These are phyloP conservation scores for Botrytis deweyae DNA, from an alignment of 2,329 filamentous ascomycete species.

Conservation along the genomic window DNA sequence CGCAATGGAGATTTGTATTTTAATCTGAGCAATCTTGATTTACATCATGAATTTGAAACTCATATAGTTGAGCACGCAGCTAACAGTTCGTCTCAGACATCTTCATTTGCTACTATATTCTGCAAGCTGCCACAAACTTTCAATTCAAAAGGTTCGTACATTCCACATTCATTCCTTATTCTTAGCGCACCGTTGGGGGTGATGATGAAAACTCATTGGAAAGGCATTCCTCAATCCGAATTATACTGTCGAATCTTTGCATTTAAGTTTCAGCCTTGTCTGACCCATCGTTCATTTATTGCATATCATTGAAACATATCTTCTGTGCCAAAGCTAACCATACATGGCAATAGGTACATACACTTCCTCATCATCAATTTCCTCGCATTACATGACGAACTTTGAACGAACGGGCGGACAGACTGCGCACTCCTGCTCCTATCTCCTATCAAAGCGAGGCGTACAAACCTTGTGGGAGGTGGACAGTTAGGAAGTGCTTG, in stretches of 20 bases:
- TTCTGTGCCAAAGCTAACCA: constrained; percentile 20
- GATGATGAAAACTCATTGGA: constrained; percentile 40
- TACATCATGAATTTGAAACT: background rate
- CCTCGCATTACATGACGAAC: constrained; percentile 43
- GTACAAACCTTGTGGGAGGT: constrained; percentile 44
- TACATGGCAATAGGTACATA: constrained; percentile 38
- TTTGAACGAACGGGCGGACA: constrained; percentile 50
- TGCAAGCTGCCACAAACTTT: background rate
- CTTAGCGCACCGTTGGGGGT: constrained; percentile 30
- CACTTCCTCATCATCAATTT: constrained; percentile 7
- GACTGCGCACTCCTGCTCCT: constrained; percentile 42
- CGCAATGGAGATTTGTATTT: constrained; percentile 40
- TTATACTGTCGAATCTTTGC: constrained; percentile 43
- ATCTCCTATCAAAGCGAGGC: constrained; percentile 41
- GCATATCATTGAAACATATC: background rate
- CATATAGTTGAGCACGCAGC: background rate
- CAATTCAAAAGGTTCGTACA: constrained; percentile 36
- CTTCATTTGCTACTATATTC: background rate
- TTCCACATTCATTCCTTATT: constrained; percentile 23
- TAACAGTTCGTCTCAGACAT: constrained; percentile 1
- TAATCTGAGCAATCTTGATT: constrained; percentile 39
- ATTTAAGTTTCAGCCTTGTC: constrained; percentile 48
- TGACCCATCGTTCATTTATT: constrained; percentile 38
- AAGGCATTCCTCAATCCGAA: constrained; percentile 43
- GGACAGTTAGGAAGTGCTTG: constrained; percentile 42